Evolutionary conservation across 768 basidiomycete species (phyloP), one percentile per base, ranked within the genome.

Genomic region (Termitomyces titanicus): DNA sequence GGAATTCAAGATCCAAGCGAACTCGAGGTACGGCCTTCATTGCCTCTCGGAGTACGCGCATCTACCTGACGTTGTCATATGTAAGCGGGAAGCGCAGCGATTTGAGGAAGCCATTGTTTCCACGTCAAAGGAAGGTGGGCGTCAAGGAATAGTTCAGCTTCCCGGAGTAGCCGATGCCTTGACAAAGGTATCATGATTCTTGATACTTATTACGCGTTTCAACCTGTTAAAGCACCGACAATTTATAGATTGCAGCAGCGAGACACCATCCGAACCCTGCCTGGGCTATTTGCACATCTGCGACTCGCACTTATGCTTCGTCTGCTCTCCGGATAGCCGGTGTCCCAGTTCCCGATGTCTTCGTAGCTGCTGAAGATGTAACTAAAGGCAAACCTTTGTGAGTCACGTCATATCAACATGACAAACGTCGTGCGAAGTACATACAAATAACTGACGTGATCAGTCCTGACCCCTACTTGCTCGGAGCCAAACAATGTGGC

Each of bases 261-360:
- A 64, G 72, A 38, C 62, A 64, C 54, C 64, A 72, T 6, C 82
- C 86, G 8, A 81, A 81, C 17, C 86, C 89, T 18, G 76, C 76
- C 25, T 97, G 92, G 92, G 86, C 91, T 0, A 88, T 97, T 62
- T 92, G 91, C 69, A 95, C 94, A 31, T 85, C 87, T 66, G 92
- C 94, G 0, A 94, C 93, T 17, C 78, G 78, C 45, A 68, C 63
- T 18, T 96, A 97, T 68, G 93, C 93, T 13, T 68, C 77, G 2
- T 77, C 83, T 29, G 92, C 93, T 10, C 76, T 96, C 47, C 70
- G 70, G 17, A 79, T 81, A 22, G 84, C 87, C 46, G 81, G 79
- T 2, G 77, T 95, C 50, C 81, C 83, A n/a, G 66, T 79, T 12
- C 88, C 90, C 4, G 85, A 88, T 35, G 79, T 84, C 43, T 83